Conservation (phyloP, 2,329 filamentous ascomycete genomes). For the Tolypocladium amazonense region DNA sequence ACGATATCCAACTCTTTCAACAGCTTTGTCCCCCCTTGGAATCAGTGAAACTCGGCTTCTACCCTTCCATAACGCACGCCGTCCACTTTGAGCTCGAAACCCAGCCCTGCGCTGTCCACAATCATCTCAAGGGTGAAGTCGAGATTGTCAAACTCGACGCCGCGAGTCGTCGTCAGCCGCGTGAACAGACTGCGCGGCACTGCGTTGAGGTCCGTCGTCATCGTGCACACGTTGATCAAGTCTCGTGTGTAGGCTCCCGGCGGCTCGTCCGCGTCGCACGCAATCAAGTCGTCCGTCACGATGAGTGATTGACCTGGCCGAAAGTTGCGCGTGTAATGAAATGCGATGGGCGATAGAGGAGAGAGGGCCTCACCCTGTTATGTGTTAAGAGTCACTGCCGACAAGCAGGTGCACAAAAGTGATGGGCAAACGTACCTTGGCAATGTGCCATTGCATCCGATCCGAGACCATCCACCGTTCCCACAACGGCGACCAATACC, state of each 20-base stretch:
- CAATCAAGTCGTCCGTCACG: constrained; percentile 72
- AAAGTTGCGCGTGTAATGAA: constrained; percentile 82
- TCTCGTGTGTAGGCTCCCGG: constrained; percentile 49
- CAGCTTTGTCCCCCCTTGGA: background rate
- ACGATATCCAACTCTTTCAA: background rate
- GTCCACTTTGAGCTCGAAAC: constrained; percentile 72
- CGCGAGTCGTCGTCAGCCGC: constrained; percentile 64
- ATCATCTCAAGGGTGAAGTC: constrained; percentile 79
- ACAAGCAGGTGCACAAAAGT: background rate
- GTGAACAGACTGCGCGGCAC: constrained; percentile 68
- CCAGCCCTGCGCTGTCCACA: constrained; percentile 64
- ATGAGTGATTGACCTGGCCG: constrained; percentile 65
- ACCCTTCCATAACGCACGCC: constrained; percentile 68
- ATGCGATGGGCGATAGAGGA: constrained; percentile 62
- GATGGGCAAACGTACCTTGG: constrained; percentile 43
- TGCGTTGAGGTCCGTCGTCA: constrained; percentile 69
- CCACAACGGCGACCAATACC: constrained; percentile 73
- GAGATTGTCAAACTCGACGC: constrained; percentile 72
- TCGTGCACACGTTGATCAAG: constrained; percentile 63
- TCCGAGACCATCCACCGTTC: constrained; percentile 77
- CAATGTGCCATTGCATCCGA: constrained; percentile 79
- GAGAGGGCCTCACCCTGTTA: constrained; percentile 61
- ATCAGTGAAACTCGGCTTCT: constrained; percentile 64
- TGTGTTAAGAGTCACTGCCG: background rate
- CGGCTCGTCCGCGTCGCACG: constrained; percentile 58